phyloP scores from a whole-genome alignment of 768 basidiomycete genomes.

The Hebeloma cylindrosporum region DNA sequence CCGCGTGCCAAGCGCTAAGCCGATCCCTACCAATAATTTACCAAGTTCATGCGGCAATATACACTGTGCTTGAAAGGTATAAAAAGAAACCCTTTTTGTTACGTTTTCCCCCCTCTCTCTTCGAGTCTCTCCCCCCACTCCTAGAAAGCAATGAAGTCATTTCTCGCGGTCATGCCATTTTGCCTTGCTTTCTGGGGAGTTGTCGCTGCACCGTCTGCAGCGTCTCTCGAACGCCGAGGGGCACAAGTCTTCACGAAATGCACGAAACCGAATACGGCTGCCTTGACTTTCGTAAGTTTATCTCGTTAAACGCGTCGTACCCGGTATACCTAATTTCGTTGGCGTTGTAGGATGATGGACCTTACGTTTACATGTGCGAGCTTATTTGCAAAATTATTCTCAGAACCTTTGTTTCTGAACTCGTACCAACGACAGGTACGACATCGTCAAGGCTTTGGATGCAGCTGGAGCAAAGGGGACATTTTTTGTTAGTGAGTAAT shows the following conservation, averaged over 20 bases:
- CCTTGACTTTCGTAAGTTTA: constrained; percentile 22
- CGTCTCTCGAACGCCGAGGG: constrained; percentile 18
- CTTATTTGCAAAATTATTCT: background rate
- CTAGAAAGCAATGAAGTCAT: constrained; percentile 3
- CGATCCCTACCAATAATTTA: no score
- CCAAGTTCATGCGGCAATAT: no score
- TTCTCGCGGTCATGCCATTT: constrained; percentile 1
- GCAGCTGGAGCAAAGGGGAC: constrained; percentile 40
- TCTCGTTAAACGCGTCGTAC: background rate
- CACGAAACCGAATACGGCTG: constrained; percentile 28
- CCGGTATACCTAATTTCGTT: background rate
- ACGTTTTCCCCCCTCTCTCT: no score
- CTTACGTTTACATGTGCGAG: constrained; percentile 29
- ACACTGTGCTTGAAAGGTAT: no score
- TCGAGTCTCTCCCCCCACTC: no score
- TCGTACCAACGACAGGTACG: constrained; percentile 23
- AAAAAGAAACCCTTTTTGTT: no score
- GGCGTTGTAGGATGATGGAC: constrained; percentile 34
- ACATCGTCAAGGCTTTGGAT: constrained; percentile 33
- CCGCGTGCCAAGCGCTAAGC: no score
- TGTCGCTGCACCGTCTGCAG: constrained; percentile 3
- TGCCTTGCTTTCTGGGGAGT: constrained; percentile 9
- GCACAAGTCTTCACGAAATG: constrained; percentile 33
- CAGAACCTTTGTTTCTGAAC: background rate
- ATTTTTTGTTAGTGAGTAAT: constrained; percentile 43